Base-by-base conservation (phyloP, 2,329 filamentous ascomycete species). In the Xylariaceae sp. region DNA sequence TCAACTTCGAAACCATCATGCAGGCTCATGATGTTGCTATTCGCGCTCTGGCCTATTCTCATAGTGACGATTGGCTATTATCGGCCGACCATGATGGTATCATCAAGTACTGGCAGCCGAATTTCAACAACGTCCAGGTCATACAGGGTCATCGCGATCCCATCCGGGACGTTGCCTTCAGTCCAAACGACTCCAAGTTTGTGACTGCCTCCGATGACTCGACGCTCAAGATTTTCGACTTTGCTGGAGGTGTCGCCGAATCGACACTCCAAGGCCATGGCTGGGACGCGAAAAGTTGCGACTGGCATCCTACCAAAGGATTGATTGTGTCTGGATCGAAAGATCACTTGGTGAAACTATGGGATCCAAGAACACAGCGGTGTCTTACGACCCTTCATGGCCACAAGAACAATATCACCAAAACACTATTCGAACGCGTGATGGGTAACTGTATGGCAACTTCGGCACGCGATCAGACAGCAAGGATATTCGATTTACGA, bases 1-100 rank as follows among this genome's bases (percentile, higher is more conserved):
- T 99, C 80, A 97, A 99, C 71, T 99, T 99, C 65, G 94, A 99
- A 74, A 97, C 94, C 3, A 96, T 99, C 26, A 96, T 96, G 88
- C 92, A 96, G 76, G 92, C 92, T 37, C 92, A 97, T 71, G 92
- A 96, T 72, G 85, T 86, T 51, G 88, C 89, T 36, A 91, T 96
- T 61, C 83, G 90, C 63, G 86, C 88, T 9, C 78, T 92, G 43
- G 84, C 85, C 60, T 99, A 96, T 76, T 95, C 94, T 2, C 89
- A 97, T 72, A 95, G 88, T 64, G 89, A 96, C 68, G 94, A 99
- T 73, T 99, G 94, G 92, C 79, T 99, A 12, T 83, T 99, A 50
- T 97, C 94, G 7, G 92, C 89, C 49, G 94, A 97, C 68, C 92
- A 97, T 70, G 91, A 94, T 63, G 94, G 94, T 53, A 81, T 94